Conservation (phyloP, 169 alveolate species). For the Plasmodium reichenowi region DNA sequence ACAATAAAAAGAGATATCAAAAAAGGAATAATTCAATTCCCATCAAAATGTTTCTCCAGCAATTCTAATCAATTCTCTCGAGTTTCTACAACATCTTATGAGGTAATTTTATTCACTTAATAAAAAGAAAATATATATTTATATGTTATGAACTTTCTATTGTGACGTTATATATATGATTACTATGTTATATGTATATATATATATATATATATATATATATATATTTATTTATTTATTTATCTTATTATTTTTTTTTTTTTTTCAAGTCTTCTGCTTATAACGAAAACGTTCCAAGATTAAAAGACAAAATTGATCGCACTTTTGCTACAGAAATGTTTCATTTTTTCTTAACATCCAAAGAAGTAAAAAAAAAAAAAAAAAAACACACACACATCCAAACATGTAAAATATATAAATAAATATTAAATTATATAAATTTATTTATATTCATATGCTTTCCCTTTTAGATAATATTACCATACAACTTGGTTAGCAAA, state of each 20-base stretch:
- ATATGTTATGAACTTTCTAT: no score
- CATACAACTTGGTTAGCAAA: constrained; percentile 26
- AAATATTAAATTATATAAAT: neutral
- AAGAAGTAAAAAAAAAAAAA: constrained; percentile 21
- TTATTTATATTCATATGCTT: neutral
- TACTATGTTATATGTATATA: neutral
- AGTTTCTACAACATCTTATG: constrained; percentile 44
- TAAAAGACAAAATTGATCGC: constrained; percentile 56
- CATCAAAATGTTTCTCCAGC: constrained; percentile 50
- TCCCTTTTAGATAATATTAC: constrained; percentile 18
- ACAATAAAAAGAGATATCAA: constrained; percentile 38
- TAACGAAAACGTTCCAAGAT: constrained; percentile 27
- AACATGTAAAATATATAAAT: neutral
- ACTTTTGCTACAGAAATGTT: constrained; percentile 49
- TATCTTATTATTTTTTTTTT: neutral
- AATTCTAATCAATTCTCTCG: constrained; percentile 53
- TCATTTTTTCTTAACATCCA: constrained; percentile 43
- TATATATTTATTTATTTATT: neutral
- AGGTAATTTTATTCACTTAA: constrained; percentile 6
- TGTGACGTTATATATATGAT: neutral
- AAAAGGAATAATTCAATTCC: constrained; percentile 38
- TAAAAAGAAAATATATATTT: neutral
- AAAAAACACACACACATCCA: neutral
- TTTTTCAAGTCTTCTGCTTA: constrained; percentile 11
- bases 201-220: neutral